phyloP scores from a whole-genome alignment of 768 basidiomycete genomes.

The Obba rivulosa region DNA sequence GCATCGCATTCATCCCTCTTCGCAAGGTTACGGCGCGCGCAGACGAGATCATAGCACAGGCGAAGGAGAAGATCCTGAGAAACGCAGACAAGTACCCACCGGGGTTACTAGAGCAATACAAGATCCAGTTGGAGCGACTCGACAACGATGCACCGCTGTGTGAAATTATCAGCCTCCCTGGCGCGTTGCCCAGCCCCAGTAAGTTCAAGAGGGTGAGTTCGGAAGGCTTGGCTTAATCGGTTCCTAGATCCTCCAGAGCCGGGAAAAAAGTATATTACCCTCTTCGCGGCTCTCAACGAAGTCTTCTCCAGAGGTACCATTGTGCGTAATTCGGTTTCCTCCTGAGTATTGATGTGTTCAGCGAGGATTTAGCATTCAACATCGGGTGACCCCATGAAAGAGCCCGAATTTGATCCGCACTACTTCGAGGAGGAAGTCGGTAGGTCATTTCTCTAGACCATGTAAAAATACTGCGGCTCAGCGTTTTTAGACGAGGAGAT shows the following conservation, averaged over 20 bases:
- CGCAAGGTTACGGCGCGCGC: constrained; percentile 16
- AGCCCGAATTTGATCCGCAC: constrained; percentile 27
- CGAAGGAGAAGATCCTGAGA: constrained; percentile 18
- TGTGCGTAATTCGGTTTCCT: constrained; percentile 23
- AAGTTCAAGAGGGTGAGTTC: constrained; percentile 1
- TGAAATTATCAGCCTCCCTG: constrained; percentile 29
- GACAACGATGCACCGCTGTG: constrained; percentile 22
- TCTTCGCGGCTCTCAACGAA: constrained; percentile 35
- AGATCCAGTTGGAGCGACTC: constrained; percentile 31
- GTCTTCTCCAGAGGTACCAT: constrained; percentile 45
- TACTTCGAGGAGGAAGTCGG: constrained; percentile 29
- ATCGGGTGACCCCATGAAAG: constrained; percentile 22
- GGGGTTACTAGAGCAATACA: constrained; percentile 35
- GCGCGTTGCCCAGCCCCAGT: constrained; percentile 20
- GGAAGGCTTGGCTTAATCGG: not conserved
- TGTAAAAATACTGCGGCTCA: not conserved
- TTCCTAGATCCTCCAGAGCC: constrained; percentile 28
- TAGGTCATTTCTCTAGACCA: constrained; percentile 1
- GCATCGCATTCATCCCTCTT: constrained; percentile 20
- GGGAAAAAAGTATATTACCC: constrained; percentile 38
- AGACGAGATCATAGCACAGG: constrained; percentile 18
- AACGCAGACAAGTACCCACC: constrained; percentile 21
- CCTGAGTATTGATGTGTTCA: not conserved
- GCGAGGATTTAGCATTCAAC: constrained; percentile 21
- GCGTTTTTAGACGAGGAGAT: constrained; percentile 21